Evolutionary conservation across 345 rosid genomes (phyloP).

Genomic region (Eucalyptus pauciflora): DNA sequence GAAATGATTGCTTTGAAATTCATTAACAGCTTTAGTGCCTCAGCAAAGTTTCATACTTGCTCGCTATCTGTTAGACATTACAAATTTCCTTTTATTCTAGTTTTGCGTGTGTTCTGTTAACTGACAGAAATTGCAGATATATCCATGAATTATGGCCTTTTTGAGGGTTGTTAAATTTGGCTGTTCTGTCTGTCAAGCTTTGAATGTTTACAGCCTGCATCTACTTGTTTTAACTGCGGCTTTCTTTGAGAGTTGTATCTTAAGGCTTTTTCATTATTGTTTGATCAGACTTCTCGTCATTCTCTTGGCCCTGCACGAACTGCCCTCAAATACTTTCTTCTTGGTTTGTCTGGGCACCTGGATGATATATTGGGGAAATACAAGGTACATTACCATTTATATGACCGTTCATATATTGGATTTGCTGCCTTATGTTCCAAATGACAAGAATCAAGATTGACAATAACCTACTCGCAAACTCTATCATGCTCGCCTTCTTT

Average conservation of each 20-base stretch:
- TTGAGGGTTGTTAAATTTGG: not conserved
- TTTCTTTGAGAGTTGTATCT: not conserved
- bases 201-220: not conserved
- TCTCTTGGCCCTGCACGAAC: constrained; percentile 50
- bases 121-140: not conserved
- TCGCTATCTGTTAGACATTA: not conserved
- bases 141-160: not conserved
- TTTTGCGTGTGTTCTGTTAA: not conserved
- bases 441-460: not conserved
- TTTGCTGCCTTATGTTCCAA: not conserved
- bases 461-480: not conserved
- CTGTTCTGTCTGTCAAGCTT: not conserved
- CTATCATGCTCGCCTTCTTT: not conserved
- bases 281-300: constrained; percentile 37
- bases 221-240: not conserved
- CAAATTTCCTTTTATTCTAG: not conserved
- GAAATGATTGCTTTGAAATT: not conserved
- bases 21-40: not conserved
- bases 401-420: not conserved
- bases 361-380: constrained; percentile 69
- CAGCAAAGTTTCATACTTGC: not conserved
- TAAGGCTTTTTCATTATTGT: not conserved
- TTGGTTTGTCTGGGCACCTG: constrained; percentile 77
- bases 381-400: constrained; percentile 29
- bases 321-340: constrained; percentile 64